Base-by-base conservation (phyloP, 2,329 filamentous ascomycete species). In the Ophiostoma novo-ulmi region DNA sequence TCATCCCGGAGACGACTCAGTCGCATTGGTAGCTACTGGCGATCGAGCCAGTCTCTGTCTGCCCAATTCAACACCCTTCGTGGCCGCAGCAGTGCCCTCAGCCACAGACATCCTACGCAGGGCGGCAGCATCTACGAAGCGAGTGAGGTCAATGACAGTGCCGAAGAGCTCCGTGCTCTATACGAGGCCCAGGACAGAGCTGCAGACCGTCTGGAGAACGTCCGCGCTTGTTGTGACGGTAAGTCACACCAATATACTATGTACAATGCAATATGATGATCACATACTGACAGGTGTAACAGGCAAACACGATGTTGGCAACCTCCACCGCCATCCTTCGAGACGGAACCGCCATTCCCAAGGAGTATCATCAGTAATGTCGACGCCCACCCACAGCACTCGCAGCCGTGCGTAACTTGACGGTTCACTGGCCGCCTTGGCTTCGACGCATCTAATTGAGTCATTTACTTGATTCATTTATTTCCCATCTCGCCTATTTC, bases 141-240 rank as follows among this genome's bases (percentile, higher is more conserved):
- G 65, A 86, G 83, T 73, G 86, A 87, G 75, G 87, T 88, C 20
- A 88, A 90, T 74, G 91, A 94, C 77, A 93, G 90, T 76, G 91
- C 91, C 3, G 93, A 97, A 79, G 93, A 97, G 77, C 79, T 97
- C 71, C 85, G 92, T 71, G 86, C 89, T 74, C 88, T 94, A 74
- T 92, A 94, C 76, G 91, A 94, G 80, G 85, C 87, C 73, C 89
- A 93, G 77, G 90, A 94, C 76, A 84, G 88, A 70, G 91, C 94
- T 75, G 84, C 89, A 36, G 91, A 94, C 77, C 86, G 89, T 73
- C 84, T 98, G 76, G 94, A 98, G 84, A 97, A 99, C 79, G 95
- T 99, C 74, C 86, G 95, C 78, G 94, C 94, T 72, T 99, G 95
- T 82, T 99, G 95, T 80, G 95, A 98, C 86, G 95, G 94, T 94